These are phyloP conservation scores for Vigna unguiculata DNA, from an alignment of 306 rosid genomes.

Conservation along the genomic window DNA sequence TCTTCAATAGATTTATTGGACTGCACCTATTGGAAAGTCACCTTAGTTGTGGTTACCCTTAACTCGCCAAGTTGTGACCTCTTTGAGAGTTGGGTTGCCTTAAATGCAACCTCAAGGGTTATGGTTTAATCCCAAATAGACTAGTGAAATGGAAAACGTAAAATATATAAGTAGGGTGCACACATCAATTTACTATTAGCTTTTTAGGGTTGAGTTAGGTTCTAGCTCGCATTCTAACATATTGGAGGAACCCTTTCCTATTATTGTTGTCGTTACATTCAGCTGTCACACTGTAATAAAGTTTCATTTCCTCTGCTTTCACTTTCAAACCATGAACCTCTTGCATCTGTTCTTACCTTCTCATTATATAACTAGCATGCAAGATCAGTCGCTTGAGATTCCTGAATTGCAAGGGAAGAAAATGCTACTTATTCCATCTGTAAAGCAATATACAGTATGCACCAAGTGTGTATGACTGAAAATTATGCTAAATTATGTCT, in stretches of 20 bases:
- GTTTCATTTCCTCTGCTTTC: conserved; percentile 25
- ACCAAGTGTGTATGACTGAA: neutral
- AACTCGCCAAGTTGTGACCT: no score
- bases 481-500: neutral
- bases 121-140: no score
- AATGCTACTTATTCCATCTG: neutral
- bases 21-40: neutral
- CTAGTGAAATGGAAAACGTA: no score
- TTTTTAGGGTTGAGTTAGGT: no score
- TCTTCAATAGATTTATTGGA: conserved; percentile 25
- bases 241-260: conserved; percentile 12
- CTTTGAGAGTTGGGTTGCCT: no score
- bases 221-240: neutral
- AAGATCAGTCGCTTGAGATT: neutral
- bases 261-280: neutral
- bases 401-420: neutral
- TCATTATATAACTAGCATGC: conserved; percentile 15
- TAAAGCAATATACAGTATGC: neutral
- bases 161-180: no score
- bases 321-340: conserved; percentile 4
- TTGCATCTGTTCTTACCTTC: conserved; percentile 22
- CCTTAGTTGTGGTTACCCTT: no score
- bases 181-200: no score
- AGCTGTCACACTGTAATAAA: conserved; percentile 8
- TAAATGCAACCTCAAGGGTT: no score